phyloP scores from a whole-genome alignment of 23 red algal genomes.

The Chondrus crispus region DNA sequence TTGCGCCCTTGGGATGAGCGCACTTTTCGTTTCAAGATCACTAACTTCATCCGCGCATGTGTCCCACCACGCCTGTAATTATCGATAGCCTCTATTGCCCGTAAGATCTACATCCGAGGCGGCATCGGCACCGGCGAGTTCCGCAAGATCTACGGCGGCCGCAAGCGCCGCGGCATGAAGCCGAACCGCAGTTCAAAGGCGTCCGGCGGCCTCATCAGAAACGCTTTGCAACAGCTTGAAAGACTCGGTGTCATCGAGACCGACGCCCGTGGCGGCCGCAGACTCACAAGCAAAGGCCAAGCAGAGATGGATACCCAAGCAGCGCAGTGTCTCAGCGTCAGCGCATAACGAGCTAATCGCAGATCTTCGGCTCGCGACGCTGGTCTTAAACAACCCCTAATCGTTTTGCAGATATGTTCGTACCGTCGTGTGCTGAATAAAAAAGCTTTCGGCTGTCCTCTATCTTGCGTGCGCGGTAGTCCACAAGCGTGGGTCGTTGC shows the following conservation, averaged over 20 bases:
- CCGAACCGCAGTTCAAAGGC: conserved; percentile 79
- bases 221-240: conserved; percentile 90
- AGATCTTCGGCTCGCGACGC: not conserved
- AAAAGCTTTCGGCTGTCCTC: too few relatives aligned
- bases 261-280: conserved; percentile 72
- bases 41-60: too few relatives aligned
- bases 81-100: conserved; percentile 74
- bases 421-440: not conserved
- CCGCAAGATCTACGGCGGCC: conserved; percentile 79
- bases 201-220: conserved; percentile 78
- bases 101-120: conserved; percentile 81
- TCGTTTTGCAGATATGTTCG: not conserved
- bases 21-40: too few relatives aligned
- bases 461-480: not conserved
- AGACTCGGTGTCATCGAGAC: conserved; percentile 86
- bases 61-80: too few relatives aligned
- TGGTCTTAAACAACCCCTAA: not conserved
- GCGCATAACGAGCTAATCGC: conserved; percentile 1
- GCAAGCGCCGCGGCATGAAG: conserved; percentile 77
- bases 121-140: conserved; percentile 86
- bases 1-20: too few relatives aligned
- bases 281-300: conserved; percentile 88
- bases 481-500: not conserved
- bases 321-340: conserved; percentile 47
- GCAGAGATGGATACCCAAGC: conserved; percentile 96